Conservation (phyloP, 1,139 yeast genomes). For the Taphrina communis region DNA sequence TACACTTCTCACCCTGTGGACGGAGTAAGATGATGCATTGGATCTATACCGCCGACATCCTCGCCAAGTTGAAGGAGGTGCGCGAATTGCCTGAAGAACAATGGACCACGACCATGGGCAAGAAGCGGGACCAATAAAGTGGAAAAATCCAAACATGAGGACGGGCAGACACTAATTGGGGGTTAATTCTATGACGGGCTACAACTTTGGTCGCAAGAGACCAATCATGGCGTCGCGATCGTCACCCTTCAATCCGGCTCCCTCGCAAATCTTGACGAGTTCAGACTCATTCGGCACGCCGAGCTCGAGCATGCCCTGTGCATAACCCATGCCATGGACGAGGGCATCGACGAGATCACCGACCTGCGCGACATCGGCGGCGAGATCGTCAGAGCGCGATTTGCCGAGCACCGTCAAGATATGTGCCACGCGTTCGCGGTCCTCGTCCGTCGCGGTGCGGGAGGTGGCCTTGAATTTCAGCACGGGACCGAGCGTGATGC, state of each 20-base stretch:
- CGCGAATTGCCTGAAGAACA: neutral
- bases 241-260: constrained; percentile 29
- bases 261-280: constrained; percentile 16
- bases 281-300: constrained; percentile 18
- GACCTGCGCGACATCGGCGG: constrained; percentile 24
- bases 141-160: neutral
- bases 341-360: constrained; percentile 25
- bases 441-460: constrained; percentile 20
- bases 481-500: constrained; percentile 39
- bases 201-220: constrained; percentile 25
- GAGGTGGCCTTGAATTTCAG: constrained; percentile 20
- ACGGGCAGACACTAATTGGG: neutral
- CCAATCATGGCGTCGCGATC: constrained; percentile 20
- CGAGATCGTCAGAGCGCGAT: constrained; percentile 5
- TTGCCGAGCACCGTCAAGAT: constrained; percentile 7
- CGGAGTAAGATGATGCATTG: constrained; percentile 33
- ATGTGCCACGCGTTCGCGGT: constrained; percentile 19
- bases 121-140: neutral
- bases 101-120: constrained; percentile 31
- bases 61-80: constrained; percentile 14
- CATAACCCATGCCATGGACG: constrained; percentile 14
- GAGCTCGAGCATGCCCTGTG: constrained; percentile 27
- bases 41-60: constrained; percentile 8
- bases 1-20: constrained; percentile 20
- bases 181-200: neutral